Percentiles rank a stretch among this genome's conserved stretches.
These are phyloP conservation scores for Fusarium udum DNA, from an alignment of 2,329 filamentous ascomycete species.

Conservation along the genomic window DNA sequence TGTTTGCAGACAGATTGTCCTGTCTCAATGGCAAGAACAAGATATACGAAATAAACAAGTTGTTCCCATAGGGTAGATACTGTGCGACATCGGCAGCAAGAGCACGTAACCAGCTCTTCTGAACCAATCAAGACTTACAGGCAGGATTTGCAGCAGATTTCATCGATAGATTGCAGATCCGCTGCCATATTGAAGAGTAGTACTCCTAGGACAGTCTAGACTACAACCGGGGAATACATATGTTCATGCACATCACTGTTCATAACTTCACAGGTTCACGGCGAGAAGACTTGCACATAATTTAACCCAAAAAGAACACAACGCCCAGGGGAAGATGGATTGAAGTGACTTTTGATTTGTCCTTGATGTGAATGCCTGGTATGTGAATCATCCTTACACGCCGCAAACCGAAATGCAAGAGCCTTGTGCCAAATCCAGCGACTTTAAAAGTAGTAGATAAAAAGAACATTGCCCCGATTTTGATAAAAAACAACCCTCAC, in stretches of 20 bases:
- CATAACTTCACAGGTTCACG: not conserved
- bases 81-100: not conserved
- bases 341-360: constrained; percentile 51
- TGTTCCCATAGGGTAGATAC: not conserved
- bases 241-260: not conserved
- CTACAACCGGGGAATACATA: not conserved
- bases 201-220: not conserved
- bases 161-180: too few species aligned
- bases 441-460: constrained; percentile 43
- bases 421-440: constrained; percentile 55
- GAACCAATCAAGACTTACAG: not conserved
- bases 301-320: constrained; percentile 13
- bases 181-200: not conserved
- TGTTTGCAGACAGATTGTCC: too few species aligned
- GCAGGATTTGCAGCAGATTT: not conserved
- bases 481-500: constrained; percentile 7
- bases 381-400: constrained; percentile 62
- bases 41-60: not conserved
- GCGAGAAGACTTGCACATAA: constrained; percentile 20
- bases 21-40: too few species aligned
- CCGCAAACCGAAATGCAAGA: constrained; percentile 63
- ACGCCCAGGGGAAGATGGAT: constrained; percentile 30
- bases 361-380: constrained; percentile 61
- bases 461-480: constrained; percentile 39
- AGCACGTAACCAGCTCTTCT: too few species aligned